Evolutionary conservation across 805 yeast genomes (phyloP), one percentile per base, ranked within the genome.

Genomic region (Teunomyces tritomae): DNA sequence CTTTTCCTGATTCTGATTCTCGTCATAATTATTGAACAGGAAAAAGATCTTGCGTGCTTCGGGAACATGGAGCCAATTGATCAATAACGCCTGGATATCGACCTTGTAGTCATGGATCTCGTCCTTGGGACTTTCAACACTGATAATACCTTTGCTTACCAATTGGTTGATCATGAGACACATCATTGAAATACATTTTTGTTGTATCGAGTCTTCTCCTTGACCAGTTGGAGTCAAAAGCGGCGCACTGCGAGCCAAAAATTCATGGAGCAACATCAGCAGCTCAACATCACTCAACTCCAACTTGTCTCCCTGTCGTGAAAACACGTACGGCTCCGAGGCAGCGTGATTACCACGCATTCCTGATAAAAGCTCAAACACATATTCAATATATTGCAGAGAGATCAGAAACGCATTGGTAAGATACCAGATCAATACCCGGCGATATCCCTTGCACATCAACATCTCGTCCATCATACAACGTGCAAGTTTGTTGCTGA

Each of bases 261-360:
- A 83, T 59, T 84, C 89, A 64, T 85, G 90, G 32, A 87, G 61
- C 10, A 87, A 58, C 89, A 85, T 83, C 53, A 79, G 77, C 50
- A 68, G 73, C 55, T 86, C 92, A 43, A 83, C 72, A 8, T 76
- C 80, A 11, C 86, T 78, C 30, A 86, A 63, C 4, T 63, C 67
- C 16, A 86, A 51, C 32, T 51, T 45, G 0, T 66, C 46, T 0
- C 90, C 91, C 52, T 71, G 68, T 57, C 92, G 72, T 8, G 87
- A 79, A 56, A 83, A 82, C 10, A 61, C 56, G 49, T 70, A 68
- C 50, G 55, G 62, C n/a, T 44, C 35, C 8, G 54, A 54, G 16
- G 58, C 54, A 5, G 49, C 44, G 9, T 56, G 54, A n/a, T 53
- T 53, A 0, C 89, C 89, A 50, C 90, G 67, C n/a, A 70, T 52